These are phyloP conservation scores for Knoxdaviesia capensis DNA, from an alignment of 2,329 filamentous ascomycete genomes.

Conservation along the genomic window DNA sequence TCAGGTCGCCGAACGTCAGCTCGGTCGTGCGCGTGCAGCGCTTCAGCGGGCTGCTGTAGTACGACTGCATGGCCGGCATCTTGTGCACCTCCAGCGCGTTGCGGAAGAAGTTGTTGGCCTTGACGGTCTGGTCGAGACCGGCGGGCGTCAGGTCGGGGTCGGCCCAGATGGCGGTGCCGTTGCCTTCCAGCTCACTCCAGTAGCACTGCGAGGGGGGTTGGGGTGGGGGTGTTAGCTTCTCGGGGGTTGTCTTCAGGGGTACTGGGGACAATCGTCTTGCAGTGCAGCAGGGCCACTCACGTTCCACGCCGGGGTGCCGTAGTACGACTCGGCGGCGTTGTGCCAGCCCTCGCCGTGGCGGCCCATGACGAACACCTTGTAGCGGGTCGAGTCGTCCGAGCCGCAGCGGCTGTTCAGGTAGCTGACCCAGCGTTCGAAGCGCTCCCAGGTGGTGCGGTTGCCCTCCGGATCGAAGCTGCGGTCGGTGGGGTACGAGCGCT, in stretches of 20 bases:
- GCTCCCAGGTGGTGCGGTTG: constrained; percentile 39
- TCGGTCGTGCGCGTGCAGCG: constrained; percentile 43
- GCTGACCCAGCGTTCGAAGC: constrained; percentile 37
- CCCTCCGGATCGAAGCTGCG: constrained; percentile 15
- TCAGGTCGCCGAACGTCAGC: constrained; percentile 35
- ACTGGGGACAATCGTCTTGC: too few relatives aligned
- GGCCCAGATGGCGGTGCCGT: constrained; percentile 39
- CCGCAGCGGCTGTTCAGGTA: constrained; percentile 24
- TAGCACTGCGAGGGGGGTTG: constrained; percentile 36
- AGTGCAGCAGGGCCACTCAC: constrained; percentile 19
- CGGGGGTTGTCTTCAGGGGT: rapidly evolving
- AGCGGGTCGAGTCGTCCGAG: constrained; percentile 24
- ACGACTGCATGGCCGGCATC: constrained; percentile 40
- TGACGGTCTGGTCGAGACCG: constrained; percentile 35
- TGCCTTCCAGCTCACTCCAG: constrained; percentile 44
- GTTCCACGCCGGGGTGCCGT: constrained; percentile 51
- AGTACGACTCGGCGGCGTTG: constrained; percentile 42
- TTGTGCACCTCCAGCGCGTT: constrained; percentile 27
- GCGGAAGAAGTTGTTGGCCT: constrained; percentile 39
- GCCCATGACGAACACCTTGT: constrained; percentile 48
- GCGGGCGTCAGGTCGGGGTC: constrained; percentile 39
- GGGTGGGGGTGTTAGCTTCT: constrained; percentile 5
- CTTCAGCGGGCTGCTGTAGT: constrained; percentile 43
- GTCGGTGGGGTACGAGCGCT: constrained; percentile 39
- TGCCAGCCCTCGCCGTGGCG: constrained; percentile 51